Conservation (phyloP, 495 filamentous ascomycete species). For the Bacidia gigantensis region DNA sequence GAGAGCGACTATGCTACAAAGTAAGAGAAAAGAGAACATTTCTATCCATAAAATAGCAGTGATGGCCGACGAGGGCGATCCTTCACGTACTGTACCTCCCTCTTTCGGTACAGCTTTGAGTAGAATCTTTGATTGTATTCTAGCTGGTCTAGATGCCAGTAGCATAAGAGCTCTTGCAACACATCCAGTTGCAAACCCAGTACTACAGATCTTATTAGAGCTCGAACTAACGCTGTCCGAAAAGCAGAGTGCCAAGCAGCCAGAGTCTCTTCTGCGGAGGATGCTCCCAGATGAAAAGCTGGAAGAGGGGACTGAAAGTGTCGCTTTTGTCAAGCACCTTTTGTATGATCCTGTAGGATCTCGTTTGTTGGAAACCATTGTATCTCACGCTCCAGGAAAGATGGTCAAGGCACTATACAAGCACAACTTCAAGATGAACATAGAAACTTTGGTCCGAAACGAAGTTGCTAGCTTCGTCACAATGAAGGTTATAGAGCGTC, state of each 20-base stretch:
- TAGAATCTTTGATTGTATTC: conserved; percentile 62
- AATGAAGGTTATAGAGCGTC: conserved; percentile 60
- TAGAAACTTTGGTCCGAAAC: conserved; percentile 69
- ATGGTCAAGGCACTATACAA: conserved; percentile 74
- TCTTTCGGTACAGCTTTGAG: conserved; percentile 62
- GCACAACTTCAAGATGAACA: conserved; percentile 58
- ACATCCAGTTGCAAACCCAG: conserved; percentile 79
- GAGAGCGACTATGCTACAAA: conserved; percentile 58
- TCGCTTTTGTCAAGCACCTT: conserved; percentile 66
- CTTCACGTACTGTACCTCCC: conserved; percentile 49
- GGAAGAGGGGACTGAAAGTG: conserved; percentile 42
- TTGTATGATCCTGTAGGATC: conserved; percentile 84
- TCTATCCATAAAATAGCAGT: conserved; percentile 29
- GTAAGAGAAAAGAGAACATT: conserved; percentile 80
- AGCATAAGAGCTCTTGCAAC: conserved; percentile 67
- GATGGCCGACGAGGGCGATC: conserved; percentile 10
- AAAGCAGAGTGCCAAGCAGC: conserved; percentile 47
- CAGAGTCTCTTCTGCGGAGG: conserved; percentile 42
- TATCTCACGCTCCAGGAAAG: conserved; percentile 66
- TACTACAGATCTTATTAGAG: conserved; percentile 73
- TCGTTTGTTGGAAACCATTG: conserved; percentile 71
- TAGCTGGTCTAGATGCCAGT: conserved; percentile 53
- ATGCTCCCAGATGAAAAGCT: conserved; percentile 53
- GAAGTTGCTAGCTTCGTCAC: conserved; percentile 80
- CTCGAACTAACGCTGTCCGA: conserved; percentile 62